phyloP scores from a whole-genome alignment of 108 stramenopile genomes.

The Conticribra weissflogii region DNA sequence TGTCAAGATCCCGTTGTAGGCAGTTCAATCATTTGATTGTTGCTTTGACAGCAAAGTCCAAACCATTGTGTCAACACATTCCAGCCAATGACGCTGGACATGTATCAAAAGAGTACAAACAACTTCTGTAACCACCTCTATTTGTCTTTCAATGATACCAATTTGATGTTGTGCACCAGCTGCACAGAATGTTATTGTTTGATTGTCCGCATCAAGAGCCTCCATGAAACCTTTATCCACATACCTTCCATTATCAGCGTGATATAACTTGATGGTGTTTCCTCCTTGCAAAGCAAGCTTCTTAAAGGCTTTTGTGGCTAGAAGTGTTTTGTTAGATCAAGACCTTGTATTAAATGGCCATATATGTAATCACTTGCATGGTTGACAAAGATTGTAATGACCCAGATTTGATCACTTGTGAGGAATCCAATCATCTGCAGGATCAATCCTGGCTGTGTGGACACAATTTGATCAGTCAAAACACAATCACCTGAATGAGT shows the following conservation, averaged over 20 bases:
- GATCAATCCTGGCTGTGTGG: constrained; percentile 42
- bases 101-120: constrained; percentile 22
- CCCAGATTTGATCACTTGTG: constrained; percentile 21
- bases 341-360: constrained; percentile 20
- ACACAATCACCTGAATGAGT: constrained; percentile 28
- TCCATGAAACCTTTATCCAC: constrained; percentile 19
- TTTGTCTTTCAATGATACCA: constrained; percentile 23
- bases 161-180: constrained; percentile 29
- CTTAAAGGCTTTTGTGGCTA: constrained; percentile 32
- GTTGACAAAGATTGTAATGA: constrained; percentile 56
- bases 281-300: constrained; percentile 7
- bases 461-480: constrained; percentile 51
- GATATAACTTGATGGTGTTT: constrained; percentile 35
- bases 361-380: constrained; percentile 22
- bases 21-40: constrained; percentile 37
- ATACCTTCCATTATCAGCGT: constrained; percentile 50
- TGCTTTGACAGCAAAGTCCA: constrained; percentile 53
- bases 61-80: constrained; percentile 17
- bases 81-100: constrained; percentile 19
- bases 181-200: constrained; percentile 23
- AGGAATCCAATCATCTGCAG: constrained; percentile 23
- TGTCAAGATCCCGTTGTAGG: constrained; percentile 13
- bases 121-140: constrained; percentile 8
- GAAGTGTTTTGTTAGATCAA: constrained; percentile 12
- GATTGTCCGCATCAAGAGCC: constrained; percentile 1